Percentiles rank a stretch among this genome's conserved stretches.
These are phyloP conservation scores for Pinus tabuliformis DNA, from an alignment of 75 land plant genomes.

Conservation along the genomic window DNA sequence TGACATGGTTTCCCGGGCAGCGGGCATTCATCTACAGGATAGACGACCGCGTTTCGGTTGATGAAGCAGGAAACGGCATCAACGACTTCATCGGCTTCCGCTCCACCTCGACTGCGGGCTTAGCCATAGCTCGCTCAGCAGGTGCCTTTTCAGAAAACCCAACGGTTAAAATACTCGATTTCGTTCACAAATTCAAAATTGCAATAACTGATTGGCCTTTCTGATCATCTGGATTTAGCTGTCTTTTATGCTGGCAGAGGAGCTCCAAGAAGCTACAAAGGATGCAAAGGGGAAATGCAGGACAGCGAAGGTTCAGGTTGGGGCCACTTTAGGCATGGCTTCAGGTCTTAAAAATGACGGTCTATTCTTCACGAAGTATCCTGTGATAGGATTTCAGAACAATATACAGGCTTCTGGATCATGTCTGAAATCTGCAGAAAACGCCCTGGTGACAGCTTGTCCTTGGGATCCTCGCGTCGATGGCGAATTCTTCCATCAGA, in stretches of 20 bases:
- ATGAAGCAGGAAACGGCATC: conserved; percentile 45
- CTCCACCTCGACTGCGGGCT: conserved; percentile 13
- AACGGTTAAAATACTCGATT: too few relatives aligned
- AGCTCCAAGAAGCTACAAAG: conserved; percentile 23
- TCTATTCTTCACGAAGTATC: conserved; percentile 56
- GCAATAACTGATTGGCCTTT: too few relatives aligned
- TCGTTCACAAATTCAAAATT: too few relatives aligned
- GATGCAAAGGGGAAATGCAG: conserved; percentile 21
- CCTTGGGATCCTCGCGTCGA: conserved; percentile 68
- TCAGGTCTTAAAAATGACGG: conserved; percentile 51
- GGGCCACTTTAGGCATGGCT: conserved; percentile 6
- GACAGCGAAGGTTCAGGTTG: not conserved
- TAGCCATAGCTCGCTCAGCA: conserved; percentile 18
- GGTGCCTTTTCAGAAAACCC: conserved; percentile 17
- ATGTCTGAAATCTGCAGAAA: conserved; percentile 33
- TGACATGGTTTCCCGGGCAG: conserved; percentile 68
- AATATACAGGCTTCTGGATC: conserved; percentile 63
- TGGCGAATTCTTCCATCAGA: conserved; percentile 59
- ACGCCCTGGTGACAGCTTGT: conserved; percentile 17
- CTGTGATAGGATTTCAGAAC: conserved; percentile 58
- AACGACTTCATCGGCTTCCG: conserved; percentile 52
- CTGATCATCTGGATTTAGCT: not conserved
- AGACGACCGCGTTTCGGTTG: conserved; percentile 50
- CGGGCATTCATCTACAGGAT: conserved; percentile 39
- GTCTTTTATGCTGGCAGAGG: conserved; percentile 25